Evolutionary conservation across 2,329 filamentous ascomycete genomes (phyloP).

Genomic region (Neobulgaria alba): DNA sequence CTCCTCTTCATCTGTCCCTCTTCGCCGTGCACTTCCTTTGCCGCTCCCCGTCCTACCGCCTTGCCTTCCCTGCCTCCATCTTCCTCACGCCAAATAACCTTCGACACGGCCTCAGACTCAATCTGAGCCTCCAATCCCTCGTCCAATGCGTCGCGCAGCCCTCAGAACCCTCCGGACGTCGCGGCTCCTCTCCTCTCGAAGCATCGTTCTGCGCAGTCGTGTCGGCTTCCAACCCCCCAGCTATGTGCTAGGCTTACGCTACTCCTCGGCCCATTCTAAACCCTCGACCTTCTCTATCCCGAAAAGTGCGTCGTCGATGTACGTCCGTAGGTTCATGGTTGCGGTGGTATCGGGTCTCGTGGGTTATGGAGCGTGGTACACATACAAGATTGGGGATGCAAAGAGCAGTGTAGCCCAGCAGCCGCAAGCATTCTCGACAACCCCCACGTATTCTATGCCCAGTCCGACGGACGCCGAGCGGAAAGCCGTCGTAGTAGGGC

Average conservation of each 20-base stretch:
- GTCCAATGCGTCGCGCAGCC: conserved; percentile 66
- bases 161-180: conserved; percentile 60
- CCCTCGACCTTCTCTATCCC: not conserved
- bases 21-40: too few relatives aligned
- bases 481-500: conserved; percentile 78
- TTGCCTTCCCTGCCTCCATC: not conserved
- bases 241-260: conserved; percentile 39
- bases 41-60: not conserved
- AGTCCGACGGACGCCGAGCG: conserved; percentile 38
- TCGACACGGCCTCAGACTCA: conserved; percentile 13
- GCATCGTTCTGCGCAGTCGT: conserved; percentile 43
- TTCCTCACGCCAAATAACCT: conserved; percentile 6
- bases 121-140: too few relatives aligned
- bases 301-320: conserved; percentile 52
- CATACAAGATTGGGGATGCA: conserved; percentile 42
- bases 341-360: conserved; percentile 60
- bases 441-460: conserved; percentile 17
- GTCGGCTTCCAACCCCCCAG: conserved; percentile 33
- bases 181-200: conserved; percentile 55
- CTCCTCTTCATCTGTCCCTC: too few relatives aligned
- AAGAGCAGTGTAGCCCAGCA: conserved; percentile 16
- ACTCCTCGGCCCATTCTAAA: conserved; percentile 20
- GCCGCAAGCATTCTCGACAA: conserved; percentile 22
- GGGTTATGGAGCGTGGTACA: conserved; percentile 70
- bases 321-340: conserved; percentile 58